A percentile compares a stretch with the other conserved stretches of the same genome.
Evolutionary conservation across 108 stramenopile species (phyloP).

Genomic region (Cyclotella distinguenda): DNA sequence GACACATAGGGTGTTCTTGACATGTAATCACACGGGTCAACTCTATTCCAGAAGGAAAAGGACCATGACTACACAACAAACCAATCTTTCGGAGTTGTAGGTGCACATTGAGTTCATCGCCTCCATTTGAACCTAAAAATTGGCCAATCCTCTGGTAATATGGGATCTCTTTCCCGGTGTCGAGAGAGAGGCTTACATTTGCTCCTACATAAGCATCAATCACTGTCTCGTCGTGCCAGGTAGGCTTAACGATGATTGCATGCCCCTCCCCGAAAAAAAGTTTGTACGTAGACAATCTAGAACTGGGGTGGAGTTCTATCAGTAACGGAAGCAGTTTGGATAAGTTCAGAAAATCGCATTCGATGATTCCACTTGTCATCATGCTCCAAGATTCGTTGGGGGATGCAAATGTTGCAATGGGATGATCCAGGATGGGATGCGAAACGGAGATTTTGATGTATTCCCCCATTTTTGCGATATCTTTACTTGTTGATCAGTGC

Average conservation of each 20-base stretch:
- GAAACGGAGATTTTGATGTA: background rate
- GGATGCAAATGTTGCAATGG: background rate
- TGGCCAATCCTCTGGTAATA: background rate
- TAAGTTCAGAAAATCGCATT: background rate
- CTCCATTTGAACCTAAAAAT: too few species aligned
- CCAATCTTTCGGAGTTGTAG: too few species aligned
- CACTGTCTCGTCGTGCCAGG: background rate
- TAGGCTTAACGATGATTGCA: background rate
- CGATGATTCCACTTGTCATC: background rate
- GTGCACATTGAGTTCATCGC: too few species aligned
- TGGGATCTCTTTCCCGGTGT: background rate
- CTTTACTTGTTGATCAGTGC: too few species aligned
- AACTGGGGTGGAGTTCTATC: background rate
- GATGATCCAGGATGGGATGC: background rate
- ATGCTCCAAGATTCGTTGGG: background rate
- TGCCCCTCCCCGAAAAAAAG: background rate
- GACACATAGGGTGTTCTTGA: too few species aligned
- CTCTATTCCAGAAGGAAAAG: too few species aligned
- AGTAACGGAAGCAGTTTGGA: background rate
- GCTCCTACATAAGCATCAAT: background rate
- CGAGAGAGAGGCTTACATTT: background rate
- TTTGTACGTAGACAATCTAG: background rate
- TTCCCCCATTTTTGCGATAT: too few species aligned
- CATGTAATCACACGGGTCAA: too few species aligned
- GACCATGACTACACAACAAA: too few species aligned